Evolutionary conservation across 1,284 basidiomycete species (phyloP), one percentile per base, ranked within the genome.

Genomic region (Coniophora puteana): DNA sequence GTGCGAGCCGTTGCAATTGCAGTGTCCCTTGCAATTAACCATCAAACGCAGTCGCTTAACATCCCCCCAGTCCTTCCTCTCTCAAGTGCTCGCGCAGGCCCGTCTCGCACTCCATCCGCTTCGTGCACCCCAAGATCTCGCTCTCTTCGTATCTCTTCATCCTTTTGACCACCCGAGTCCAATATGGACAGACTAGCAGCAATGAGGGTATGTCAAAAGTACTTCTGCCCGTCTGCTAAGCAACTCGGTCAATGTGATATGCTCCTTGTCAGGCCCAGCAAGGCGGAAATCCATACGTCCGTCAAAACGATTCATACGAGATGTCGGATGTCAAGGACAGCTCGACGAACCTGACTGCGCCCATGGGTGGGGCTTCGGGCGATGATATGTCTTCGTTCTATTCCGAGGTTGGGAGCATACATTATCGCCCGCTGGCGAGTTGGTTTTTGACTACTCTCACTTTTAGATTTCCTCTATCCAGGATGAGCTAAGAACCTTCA

Each of bases 111-210:
- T n/a, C n/a, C n/a, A n/a, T n/a, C n/a, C n/a, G n/a, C n/a, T n/a
- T n/a, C n/a, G n/a, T n/a, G n/a, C n/a, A n/a, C n/a, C n/a, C n/a
- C n/a, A n/a, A n/a, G n/a, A n/a, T n/a, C 32, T 22, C 29, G 35
- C 26, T 43, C 44, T 44, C 40, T 30, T 38, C 27, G 39, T 41
- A 24, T 23, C 45, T 45, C 36, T 36, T 38, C 25, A 40, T 48
- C 48, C 43, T 46, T 45, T 43, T 42, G 44, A 48, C 28, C 47
- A 34, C 51, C 46, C 46, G 48, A 14, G 36, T 33, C 29, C 21
- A 64, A 48, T 53, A 89, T 89, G 74, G 86, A 89, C 68, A 81
- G 87, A 74, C 75, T 90, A 51, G 84, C 87, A 57, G 86, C 84
- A 48, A 77, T 88, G 77, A 80, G 86, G 67, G 88, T 88, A 50